These are phyloP conservation scores for Globisporangium heterothallicum DNA, from an alignment of 352 stramenopile species.

Conservation along the genomic window DNA sequence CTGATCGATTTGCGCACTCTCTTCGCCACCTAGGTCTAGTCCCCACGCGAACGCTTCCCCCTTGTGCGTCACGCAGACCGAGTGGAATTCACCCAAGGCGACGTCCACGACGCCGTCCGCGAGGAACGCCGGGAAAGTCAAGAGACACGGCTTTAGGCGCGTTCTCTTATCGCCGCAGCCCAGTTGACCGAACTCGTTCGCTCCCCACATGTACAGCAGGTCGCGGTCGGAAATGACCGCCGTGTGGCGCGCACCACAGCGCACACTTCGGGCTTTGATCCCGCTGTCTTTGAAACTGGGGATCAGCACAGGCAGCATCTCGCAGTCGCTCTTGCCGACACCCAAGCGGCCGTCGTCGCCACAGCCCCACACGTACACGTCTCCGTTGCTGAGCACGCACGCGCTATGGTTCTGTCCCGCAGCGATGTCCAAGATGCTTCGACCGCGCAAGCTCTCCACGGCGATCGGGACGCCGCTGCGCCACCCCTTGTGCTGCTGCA, in stretches of 20 bases:
- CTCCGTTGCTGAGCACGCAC: constrained; percentile 62
- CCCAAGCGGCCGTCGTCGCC: constrained; percentile 65
- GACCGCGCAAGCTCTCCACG: constrained; percentile 41
- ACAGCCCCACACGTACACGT: constrained; percentile 74
- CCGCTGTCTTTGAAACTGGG: constrained; percentile 31
- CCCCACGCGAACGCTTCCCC: constrained; percentile 57
- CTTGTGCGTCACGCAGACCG: constrained; percentile 39
- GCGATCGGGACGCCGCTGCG: constrained; percentile 55
- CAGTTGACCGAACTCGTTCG: constrained; percentile 77
- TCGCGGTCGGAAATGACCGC: constrained; percentile 59
- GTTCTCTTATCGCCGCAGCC: constrained; percentile 50
- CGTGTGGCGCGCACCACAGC: constrained; percentile 64
- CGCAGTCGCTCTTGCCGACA: constrained; percentile 30
- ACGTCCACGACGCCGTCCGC: constrained; percentile 50
- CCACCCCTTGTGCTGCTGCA: constrained; percentile 60
- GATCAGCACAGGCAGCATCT: constrained; percentile 29
- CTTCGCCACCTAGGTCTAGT: constrained; percentile 45
- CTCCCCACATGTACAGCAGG: constrained; percentile 72
- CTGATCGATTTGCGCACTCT: constrained; percentile 35
- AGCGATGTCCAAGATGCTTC: constrained; percentile 64
- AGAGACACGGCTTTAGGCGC: constrained; percentile 35
- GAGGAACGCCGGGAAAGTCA: constrained; percentile 34
- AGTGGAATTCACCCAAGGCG: constrained; percentile 68
- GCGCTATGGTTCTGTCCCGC: constrained; percentile 72
- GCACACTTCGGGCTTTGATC: constrained; percentile 38